Conservation (phyloP, 2,329 filamentous ascomycete species). For the Fusarium fujikuroi region DNA sequence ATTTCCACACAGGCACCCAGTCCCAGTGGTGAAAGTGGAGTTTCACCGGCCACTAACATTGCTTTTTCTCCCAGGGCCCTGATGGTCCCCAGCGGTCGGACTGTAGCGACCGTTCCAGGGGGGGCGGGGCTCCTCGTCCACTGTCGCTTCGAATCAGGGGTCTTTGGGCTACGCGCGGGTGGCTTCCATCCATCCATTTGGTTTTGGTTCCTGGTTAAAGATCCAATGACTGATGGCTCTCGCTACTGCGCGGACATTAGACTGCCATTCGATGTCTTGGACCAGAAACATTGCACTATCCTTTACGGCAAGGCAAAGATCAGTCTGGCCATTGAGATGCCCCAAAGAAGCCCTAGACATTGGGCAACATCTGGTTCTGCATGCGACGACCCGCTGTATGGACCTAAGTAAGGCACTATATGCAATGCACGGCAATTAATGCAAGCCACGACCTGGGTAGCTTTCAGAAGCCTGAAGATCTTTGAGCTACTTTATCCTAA, state of each 20-base stretch:
- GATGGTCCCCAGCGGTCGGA: slow-evolving; percentile 30
- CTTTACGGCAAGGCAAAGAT: not conserved
- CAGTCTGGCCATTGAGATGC: not conserved
- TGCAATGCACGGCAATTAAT: slow-evolving; percentile 41
- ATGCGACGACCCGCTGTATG: slow-evolving; percentile 27
- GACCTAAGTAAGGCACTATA: slow-evolving; percentile 27
- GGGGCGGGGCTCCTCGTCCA: slow-evolving; percentile 10
- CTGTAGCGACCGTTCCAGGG: slow-evolving; percentile 36
- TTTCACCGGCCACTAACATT: slow-evolving; percentile 29
- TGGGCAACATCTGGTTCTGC: slow-evolving; percentile 9
- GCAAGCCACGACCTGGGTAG: slow-evolving; percentile 33
- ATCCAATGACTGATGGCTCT: slow-evolving; percentile 10
- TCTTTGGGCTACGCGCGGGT: slow-evolving; percentile 30
- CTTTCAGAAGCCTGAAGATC: slow-evolving; percentile 1
- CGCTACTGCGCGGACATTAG: slow-evolving; percentile 5
- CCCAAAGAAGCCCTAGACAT: not conserved
- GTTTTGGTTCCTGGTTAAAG: slow-evolving; percentile 21
- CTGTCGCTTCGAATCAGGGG: slow-evolving; percentile 26
- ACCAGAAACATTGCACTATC: not conserved
- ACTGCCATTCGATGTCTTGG: slow-evolving; percentile 22
- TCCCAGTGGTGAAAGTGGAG: slow-evolving; percentile 11
- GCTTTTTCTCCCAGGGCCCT: slow-evolving; percentile 13
- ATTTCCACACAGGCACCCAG: slow-evolving; percentile 22
- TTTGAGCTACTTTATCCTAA: not conserved
- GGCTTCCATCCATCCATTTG: not conserved